Conservation (phyloP, 1,284 basidiomycete genomes). For the Ceratorhiza oryzae-sativae region DNA sequence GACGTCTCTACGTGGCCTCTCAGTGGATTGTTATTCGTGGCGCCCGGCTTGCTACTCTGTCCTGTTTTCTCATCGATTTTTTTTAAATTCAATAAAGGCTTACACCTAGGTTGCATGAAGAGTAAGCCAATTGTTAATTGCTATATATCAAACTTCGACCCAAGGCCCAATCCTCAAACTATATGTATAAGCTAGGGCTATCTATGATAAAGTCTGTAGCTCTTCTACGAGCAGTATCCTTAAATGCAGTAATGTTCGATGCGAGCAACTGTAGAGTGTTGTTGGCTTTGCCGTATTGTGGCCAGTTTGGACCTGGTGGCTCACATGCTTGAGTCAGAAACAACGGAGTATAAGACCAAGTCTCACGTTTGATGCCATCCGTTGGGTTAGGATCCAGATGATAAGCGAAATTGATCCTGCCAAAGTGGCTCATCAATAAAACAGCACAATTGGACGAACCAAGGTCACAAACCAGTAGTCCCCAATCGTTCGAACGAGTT, state of each 20-base stretch:
- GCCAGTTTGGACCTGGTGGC: background rate
- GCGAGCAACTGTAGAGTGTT: slow-evolving; percentile 9
- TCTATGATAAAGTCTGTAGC: slow-evolving; percentile 33
- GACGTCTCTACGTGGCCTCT: no score
- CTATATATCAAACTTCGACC: no score
- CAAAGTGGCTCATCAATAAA: background rate
- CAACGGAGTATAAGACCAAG: background rate
- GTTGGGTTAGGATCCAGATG: slow-evolving; percentile 14
- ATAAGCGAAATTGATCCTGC: slow-evolving; percentile 32
- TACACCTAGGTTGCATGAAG: no score
- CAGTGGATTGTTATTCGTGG: no score
- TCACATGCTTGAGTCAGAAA: background rate
- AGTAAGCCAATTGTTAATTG: no score
- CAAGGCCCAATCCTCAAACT: no score
- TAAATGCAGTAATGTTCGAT: slow-evolving; percentile 2
- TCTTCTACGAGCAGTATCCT: slow-evolving; percentile 11
- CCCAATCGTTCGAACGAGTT: background rate
- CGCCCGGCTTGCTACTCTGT: no score
- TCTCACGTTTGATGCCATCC: background rate
- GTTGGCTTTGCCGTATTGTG: background rate
- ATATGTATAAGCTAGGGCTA: slow-evolving; percentile 19
- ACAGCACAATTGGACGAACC: background rate
- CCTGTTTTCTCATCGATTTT: no score
- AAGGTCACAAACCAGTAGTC: slow-evolving; percentile 22
- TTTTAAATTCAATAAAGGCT: no score